A percentile compares a stretch with the other conserved stretches of the same genome.
phyloP scores from a whole-genome alignment of 352 stramenopile genomes.

The Globisporangium splendens region DNA sequence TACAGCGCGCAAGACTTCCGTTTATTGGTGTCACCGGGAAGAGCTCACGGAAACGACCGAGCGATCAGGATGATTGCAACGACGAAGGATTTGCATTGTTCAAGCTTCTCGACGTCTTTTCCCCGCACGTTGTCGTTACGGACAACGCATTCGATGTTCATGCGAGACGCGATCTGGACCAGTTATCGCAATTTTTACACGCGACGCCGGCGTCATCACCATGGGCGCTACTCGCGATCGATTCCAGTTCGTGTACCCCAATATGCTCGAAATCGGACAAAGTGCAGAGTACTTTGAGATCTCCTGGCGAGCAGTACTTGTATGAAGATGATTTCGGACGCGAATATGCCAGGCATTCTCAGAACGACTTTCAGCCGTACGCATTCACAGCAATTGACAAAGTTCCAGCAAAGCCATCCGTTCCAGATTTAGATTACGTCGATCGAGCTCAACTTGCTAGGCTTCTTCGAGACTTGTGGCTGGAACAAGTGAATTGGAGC shows the following conservation, averaged over 20 bases:
- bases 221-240: conserved; percentile 58
- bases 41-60: conserved; percentile 4
- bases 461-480: conserved; percentile 26
- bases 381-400: conserved; percentile 24
- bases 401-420: neutral
- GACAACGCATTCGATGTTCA: conserved; percentile 33
- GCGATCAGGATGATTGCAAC: neutral
- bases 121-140: conserved; percentile 37
- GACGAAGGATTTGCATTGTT: conserved; percentile 27
- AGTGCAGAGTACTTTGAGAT: conserved; percentile 34
- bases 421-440: neutral
- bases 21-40: conserved; percentile 44
- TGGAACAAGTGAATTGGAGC: conserved; percentile 50
- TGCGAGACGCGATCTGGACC: conserved; percentile 28
- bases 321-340: conserved; percentile 38
- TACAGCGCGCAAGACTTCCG: conserved; percentile 31
- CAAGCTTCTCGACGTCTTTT: conserved; percentile 34
- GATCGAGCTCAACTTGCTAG: neutral
- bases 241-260: conserved; percentile 50
- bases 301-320: conserved; percentile 20
- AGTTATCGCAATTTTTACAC: conserved; percentile 29
- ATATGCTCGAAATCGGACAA: conserved; percentile 36
- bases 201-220: conserved; percentile 28
- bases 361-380: conserved; percentile 23
- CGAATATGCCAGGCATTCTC: conserved; percentile 25